These are phyloP conservation scores for Serendipita sp. DNA, from an alignment of 768 basidiomycete genomes.

Conservation along the genomic window DNA sequence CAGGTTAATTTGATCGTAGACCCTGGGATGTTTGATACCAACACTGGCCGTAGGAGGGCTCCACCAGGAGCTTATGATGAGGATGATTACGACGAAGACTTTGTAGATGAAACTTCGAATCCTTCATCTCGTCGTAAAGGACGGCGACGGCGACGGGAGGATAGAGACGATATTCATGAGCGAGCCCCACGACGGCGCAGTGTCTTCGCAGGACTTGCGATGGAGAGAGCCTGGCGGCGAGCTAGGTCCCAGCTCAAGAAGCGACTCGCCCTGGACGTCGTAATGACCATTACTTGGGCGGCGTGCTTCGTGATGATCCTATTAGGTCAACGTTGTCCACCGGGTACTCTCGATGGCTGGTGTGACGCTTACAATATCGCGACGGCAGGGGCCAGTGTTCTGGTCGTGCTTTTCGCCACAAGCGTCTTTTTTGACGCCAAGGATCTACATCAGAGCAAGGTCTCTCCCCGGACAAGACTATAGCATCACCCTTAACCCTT, in stretches of 20 bases:
- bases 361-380: constrained; percentile 58
- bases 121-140: not conserved
- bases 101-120: constrained; percentile 16
- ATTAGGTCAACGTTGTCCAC: constrained; percentile 45
- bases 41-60: not conserved
- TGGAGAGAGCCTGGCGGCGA: constrained; percentile 45
- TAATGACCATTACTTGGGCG: constrained; percentile 36
- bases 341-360: constrained; percentile 47
- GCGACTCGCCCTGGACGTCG: constrained; percentile 32
- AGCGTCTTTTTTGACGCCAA: constrained; percentile 50
- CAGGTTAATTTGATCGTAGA: constrained; percentile 64
- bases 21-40: constrained; percentile 34
- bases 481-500: not conserved
- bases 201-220: constrained; percentile 40
- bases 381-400: constrained; percentile 41
- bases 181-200: constrained; percentile 23
- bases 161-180: constrained; percentile 19
- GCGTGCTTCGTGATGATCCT: constrained; percentile 42
- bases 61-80: constrained; percentile 18
- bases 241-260: constrained; percentile 40
- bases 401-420: constrained; percentile 37
- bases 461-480: constrained; percentile 43
- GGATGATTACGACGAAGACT: constrained; percentile 21
- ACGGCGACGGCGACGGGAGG: constrained; percentile 11
- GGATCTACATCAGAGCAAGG: constrained; percentile 42